Conservation (phyloP, 495 filamentous ascomycete species). For the Annulohypoxylon maeteangense region DNA sequence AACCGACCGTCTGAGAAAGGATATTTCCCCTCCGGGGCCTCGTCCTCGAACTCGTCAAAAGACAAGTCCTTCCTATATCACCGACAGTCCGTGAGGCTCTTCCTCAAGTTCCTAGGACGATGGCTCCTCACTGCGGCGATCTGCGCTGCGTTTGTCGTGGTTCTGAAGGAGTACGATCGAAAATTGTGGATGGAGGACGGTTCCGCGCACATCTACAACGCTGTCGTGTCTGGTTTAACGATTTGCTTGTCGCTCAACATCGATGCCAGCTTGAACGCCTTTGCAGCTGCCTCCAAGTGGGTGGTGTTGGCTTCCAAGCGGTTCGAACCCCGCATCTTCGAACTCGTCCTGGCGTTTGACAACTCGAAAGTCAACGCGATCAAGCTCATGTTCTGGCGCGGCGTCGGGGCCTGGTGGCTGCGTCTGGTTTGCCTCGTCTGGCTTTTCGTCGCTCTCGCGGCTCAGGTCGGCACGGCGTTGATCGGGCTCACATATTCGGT, state of each 20-base stretch:
- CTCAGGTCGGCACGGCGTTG: conserved; percentile 5
- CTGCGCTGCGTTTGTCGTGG: conserved; percentile 1
- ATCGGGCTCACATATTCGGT: conserved; percentile 10
- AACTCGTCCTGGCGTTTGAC: conserved; percentile 1
- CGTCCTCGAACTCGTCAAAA: not conserved
- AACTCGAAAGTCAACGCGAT: conserved; percentile 2
- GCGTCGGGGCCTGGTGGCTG: not conserved
- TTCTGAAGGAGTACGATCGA: not conserved
- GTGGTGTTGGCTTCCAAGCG: not conserved
- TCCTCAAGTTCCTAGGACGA: not conserved
- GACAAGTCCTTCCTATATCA: not conserved
- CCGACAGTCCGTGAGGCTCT: not conserved
- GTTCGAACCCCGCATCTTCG: not conserved
- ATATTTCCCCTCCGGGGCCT: not conserved
- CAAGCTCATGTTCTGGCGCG: not conserved
- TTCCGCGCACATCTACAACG: conserved; percentile 5
- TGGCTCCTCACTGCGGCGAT: conserved; percentile 4
- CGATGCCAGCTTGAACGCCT: conserved; percentile 2
- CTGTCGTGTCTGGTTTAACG: not conserved
- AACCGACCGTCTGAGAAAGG: not conserved
- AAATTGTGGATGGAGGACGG: not conserved
- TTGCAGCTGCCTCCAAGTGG: not conserved
- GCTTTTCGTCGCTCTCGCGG: not conserved
- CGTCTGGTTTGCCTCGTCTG: not conserved
- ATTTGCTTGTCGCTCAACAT: conserved; percentile 9